A percentile compares a stretch with the other conserved stretches of the same genome.
phyloP scores from a whole-genome alignment of 1,139 yeast genomes.

The Nakaseomyces nivariensis region DNA sequence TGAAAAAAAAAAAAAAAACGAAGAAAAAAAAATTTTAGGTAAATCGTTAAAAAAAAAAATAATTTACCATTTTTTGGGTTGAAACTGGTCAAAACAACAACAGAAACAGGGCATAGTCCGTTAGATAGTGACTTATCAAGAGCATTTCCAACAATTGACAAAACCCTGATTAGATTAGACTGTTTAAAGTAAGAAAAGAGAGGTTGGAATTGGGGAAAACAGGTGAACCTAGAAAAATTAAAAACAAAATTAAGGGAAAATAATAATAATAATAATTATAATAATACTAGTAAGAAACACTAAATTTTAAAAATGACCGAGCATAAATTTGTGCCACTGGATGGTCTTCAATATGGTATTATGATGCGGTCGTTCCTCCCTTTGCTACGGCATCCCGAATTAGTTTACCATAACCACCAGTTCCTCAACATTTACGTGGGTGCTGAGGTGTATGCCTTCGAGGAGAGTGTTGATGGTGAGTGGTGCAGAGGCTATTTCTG shows the following conservation, averaged over 20 bases:
- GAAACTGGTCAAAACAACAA: too few relatives aligned
- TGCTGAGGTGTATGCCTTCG: conserved; percentile 71
- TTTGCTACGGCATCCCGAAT: conserved; percentile 34
- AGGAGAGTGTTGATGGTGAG: conserved; percentile 42
- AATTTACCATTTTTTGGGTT: too few relatives aligned
- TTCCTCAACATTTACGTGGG: conserved; percentile 63
- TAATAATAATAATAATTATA: neutral
- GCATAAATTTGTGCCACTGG: conserved; percentile 37
- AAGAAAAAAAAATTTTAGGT: too few relatives aligned
- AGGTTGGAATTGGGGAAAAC: too few relatives aligned
- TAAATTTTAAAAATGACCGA: neutral
- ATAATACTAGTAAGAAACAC: neutral
- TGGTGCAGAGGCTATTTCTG: conserved; percentile 79
- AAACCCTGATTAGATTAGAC: too few relatives aligned
- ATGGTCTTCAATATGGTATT: conserved; percentile 38
- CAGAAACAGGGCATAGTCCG: too few relatives aligned
- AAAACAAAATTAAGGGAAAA: neutral
- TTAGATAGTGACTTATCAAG: too few relatives aligned
- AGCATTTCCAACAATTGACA: too few relatives aligned
- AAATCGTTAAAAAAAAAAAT: too few relatives aligned
- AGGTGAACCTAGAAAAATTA: neutral
- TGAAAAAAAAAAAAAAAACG: too few relatives aligned
- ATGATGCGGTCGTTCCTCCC: conserved; percentile 55
- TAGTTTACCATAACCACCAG: conserved; percentile 20
- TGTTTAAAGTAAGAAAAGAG: too few relatives aligned